phyloP scores from a whole-genome alignment of 1,139 yeast species.

The Magnusiomyces fungicola region DNA sequence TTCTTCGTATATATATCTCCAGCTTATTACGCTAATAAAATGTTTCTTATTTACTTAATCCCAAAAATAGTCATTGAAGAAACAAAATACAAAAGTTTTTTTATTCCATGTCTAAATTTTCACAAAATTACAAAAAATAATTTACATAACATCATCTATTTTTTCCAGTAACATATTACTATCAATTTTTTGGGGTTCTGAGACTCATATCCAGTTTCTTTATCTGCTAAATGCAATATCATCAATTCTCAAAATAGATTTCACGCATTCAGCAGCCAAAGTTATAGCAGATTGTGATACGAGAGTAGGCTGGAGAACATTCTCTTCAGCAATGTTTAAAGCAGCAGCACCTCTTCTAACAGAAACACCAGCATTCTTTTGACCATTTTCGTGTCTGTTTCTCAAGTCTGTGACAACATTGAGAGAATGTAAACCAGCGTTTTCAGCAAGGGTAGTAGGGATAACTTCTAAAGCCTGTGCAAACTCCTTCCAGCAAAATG shows the following conservation, averaged over 20 bases:
- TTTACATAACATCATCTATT: too few relatives aligned
- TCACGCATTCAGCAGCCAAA: conserved; percentile 68
- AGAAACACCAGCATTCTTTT: conserved; percentile 89
- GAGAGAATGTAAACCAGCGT: conserved; percentile 93
- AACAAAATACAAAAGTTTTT: too few relatives aligned
- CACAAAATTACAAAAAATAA: too few relatives aligned
- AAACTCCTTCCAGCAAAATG: conserved; percentile 90
- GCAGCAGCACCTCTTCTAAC: conserved; percentile 55
- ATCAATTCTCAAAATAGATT: conserved; percentile 80
- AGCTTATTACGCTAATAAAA: too few relatives aligned
- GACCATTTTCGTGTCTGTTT: conserved; percentile 60
- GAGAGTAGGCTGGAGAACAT: conserved; percentile 91
- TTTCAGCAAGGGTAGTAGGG: conserved; percentile 95
- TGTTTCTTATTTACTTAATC: too few relatives aligned
- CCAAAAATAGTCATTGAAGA: too few relatives aligned
- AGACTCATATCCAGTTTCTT: too few relatives aligned
- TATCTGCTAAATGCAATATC: conserved; percentile 82
- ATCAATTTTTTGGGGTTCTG: too few relatives aligned
- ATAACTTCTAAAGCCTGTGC: conserved; percentile 94
- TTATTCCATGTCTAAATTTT: too few relatives aligned
- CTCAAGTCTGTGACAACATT: conserved; percentile 82
- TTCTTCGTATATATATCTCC: too few relatives aligned
- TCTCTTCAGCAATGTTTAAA: conserved; percentile 85
- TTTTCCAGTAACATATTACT: too few relatives aligned
- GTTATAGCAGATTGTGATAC: conserved; percentile 92